Base-by-base conservation (phyloP, 108 stramenopile species). In the Nitzschia sp. region DNA sequence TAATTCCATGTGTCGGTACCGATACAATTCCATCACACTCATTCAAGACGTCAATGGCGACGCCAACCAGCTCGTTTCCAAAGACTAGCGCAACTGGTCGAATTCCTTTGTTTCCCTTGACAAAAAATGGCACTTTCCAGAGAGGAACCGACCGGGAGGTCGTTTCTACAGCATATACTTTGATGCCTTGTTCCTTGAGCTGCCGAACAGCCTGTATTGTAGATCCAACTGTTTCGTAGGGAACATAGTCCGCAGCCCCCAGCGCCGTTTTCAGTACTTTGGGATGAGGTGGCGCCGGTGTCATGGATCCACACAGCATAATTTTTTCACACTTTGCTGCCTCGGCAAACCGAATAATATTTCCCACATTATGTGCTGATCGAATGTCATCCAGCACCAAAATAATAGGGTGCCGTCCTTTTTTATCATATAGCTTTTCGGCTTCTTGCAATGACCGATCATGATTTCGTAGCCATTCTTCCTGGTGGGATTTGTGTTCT, bases 21-120 rank as follows among this genome's bases (percentile, higher is more conserved):
- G 60, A 76, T 19, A 85, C 51, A 31, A 85, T 60, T 2, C 46
- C 71, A 63, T 85, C 75, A 42, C 84, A 82, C 33, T 79, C 71
- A 23, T 68, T 36, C 48, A 85, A 53, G 23, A 79, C 81, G 19
- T 72, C 54, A 1, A 74, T 65, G 55, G 79, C 68, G n/a, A 85
- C 81, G 25, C 84, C 84, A 56, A 80, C 70, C 19, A 85, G 23
- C 59, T 85, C 84, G 69, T 85, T 85, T 1, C 84, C 84, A 64
- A 85, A 82, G 21, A 85, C 73, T 60, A 79, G 63, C 1, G 84
- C 84, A 31, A 85, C 47, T 42, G 48, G 42, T 9, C 56, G 27
- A 21, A 8, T 13, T 19, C 25, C 36, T 45, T 17, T 9, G 48
- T 23, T 18, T 42, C 23, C 27, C 33, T 71, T 27, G 36, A 18